Conservation (phyloP, 345 rosid species). For the Erodium maritimum region DNA sequence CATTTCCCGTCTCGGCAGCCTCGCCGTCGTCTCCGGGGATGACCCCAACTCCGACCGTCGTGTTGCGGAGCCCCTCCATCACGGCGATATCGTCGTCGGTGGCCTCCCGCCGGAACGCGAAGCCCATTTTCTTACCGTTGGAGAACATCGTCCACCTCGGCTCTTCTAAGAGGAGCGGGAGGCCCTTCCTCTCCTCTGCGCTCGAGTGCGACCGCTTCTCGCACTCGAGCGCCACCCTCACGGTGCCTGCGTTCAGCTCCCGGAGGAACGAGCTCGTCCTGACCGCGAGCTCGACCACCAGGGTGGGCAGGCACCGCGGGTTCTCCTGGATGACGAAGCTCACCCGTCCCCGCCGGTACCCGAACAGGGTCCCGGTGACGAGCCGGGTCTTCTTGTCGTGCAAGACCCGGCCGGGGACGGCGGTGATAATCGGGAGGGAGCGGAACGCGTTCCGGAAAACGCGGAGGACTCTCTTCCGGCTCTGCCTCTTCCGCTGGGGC, state of each 20-base stretch:
- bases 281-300: conserved; percentile 49
- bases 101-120: background rate
- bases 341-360: conserved; percentile 61
- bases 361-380: conserved; percentile 60
- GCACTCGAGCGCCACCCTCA: conserved; percentile 65
- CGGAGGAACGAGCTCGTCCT: conserved; percentile 49
- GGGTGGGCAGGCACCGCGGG: conserved; percentile 46
- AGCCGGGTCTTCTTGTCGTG: conserved; percentile 10
- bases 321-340: conserved; percentile 62
- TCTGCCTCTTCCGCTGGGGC: no score
- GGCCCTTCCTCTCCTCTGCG: conserved; percentile 28
- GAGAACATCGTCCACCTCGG: conserved; percentile 65
- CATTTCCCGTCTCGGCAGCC: background rate
- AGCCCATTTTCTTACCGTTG: background rate
- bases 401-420: conserved; percentile 32
- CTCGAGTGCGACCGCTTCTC: conserved; percentile 26
- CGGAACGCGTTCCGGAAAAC: conserved; percentile 50
- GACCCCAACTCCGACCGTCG: background rate
- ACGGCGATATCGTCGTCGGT: background rate
- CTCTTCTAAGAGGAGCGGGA: conserved; percentile 40
- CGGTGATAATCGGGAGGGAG: conserved; percentile 49
- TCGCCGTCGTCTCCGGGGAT: background rate
- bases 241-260: conserved; percentile 59
- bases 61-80: background rate
- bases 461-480: conserved; percentile 18